These are phyloP conservation scores for Tagetes erecta DNA, from an alignment of 129 eudicot genomes.

Conservation along the genomic window DNA sequence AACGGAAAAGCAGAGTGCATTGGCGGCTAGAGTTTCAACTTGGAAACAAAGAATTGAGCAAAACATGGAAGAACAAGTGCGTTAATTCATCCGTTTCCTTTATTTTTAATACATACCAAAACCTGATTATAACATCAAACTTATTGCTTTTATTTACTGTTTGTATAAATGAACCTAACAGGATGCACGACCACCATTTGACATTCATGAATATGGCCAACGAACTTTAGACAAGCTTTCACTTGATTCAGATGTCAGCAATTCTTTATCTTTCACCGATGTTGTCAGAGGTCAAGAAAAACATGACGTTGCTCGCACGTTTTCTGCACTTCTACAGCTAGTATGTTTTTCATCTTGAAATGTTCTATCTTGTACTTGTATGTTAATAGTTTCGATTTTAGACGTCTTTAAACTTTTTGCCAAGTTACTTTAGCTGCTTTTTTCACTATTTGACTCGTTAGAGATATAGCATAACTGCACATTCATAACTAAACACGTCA, in stretches of 20 bases:
- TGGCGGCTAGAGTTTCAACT: slow-evolving; percentile 88
- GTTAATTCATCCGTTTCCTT: neutral
- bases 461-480: neutral
- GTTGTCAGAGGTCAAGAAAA: slow-evolving; percentile 80
- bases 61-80: slow-evolving; percentile 86
- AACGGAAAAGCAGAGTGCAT: slow-evolving; percentile 76
- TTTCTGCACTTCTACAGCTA: slow-evolving; percentile 93
- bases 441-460: neutral
- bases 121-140: neutral
- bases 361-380: neutral
- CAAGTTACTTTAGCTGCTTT: no score
- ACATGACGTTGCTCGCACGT: slow-evolving; percentile 85
- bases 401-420: no score
- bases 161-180: slow-evolving; percentile 26
- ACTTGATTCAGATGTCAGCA: slow-evolving; percentile 30
- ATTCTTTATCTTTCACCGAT: slow-evolving; percentile 57
- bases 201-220: slow-evolving; percentile 85
- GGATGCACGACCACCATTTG: slow-evolving; percentile 93
- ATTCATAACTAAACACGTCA: neutral
- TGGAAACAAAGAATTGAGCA: slow-evolving; percentile 97
- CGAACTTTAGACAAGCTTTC: slow-evolving; percentile 65
- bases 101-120: slow-evolving; percentile 1
- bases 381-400: neutral
- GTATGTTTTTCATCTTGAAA: slow-evolving; percentile 37
- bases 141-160: neutral